Conservation (phyloP, 2,329 filamentous ascomycete species). For the Aspergillus thermomutatus region DNA sequence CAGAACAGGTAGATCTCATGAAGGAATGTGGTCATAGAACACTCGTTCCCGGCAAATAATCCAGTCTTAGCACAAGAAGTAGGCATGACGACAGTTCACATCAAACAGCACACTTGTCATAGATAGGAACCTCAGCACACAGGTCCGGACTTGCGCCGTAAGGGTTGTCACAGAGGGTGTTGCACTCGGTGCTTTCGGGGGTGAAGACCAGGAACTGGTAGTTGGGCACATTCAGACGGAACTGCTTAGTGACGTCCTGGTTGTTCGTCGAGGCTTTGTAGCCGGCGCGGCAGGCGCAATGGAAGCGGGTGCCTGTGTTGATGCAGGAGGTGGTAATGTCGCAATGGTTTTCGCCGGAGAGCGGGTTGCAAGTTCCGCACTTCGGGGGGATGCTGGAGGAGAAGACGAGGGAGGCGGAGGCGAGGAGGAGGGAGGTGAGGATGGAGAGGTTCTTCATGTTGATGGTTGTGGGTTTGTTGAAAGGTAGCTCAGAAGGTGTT, state of each 20-base stretch:
- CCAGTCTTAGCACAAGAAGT: neutral
- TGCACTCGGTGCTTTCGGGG: constrained; percentile 32
- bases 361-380: constrained; percentile 40
- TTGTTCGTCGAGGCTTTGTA: constrained; percentile 36
- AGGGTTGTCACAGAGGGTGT: constrained; percentile 35
- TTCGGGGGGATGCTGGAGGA: constrained; percentile 18
- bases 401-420: constrained; percentile 20
- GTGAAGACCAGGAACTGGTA: constrained; percentile 41
- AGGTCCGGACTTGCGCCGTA: constrained; percentile 28
- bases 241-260: constrained; percentile 30
- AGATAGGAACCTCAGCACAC: constrained; percentile 34
- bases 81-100: neutral
- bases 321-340: constrained; percentile 45
- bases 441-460: constrained; percentile 28
- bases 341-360: constrained; percentile 39
- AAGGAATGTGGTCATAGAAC: neutral
- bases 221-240: constrained; percentile 37
- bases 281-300: constrained; percentile 42
- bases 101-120: constrained; percentile 28
- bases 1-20: neutral
- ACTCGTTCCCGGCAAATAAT: constrained; percentile 10
- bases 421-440: constrained; percentile 22
- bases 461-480: constrained; percentile 12
- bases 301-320: constrained; percentile 38
- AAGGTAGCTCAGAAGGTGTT: neutral